Conservation (phyloP, 2,329 filamentous ascomycete genomes). For the Knufia fluminis region DNA sequence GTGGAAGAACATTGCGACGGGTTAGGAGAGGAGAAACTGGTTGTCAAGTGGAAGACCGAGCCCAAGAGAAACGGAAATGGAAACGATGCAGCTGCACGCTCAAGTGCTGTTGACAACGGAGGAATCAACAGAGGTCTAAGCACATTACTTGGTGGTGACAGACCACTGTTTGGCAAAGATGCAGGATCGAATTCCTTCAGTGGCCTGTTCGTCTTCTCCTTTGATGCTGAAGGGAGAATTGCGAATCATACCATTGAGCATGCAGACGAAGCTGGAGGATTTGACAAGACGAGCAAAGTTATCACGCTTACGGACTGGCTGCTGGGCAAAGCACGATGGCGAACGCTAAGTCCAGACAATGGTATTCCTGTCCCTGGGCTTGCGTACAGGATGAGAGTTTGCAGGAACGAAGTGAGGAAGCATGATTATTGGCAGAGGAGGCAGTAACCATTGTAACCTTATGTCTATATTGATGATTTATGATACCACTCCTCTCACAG, state of each 20-base stretch:
- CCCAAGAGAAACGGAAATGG: constrained; percentile 25
- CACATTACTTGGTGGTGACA: constrained; percentile 44
- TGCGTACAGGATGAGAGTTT: constrained; percentile 19
- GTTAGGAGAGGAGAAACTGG: constrained; percentile 59
- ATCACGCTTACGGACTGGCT: constrained; percentile 93
- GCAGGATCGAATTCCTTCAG: constrained; percentile 65
- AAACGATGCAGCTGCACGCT: constrained; percentile 14
- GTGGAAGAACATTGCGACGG: constrained; percentile 28
- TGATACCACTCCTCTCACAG: constrained; percentile 7
- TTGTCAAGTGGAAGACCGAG: constrained; percentile 78
- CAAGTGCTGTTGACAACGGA: constrained; percentile 17
- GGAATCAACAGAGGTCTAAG: constrained; percentile 34
- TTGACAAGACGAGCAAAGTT: constrained; percentile 75
- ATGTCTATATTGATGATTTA: constrained; percentile 6
- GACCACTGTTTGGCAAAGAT: constrained; percentile 40
- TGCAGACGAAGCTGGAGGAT: constrained; percentile 71
- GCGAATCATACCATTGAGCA: constrained; percentile 89
- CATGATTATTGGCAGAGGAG: not conserved
- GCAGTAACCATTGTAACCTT: not conserved
- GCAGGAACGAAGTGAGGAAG: constrained; percentile 15
- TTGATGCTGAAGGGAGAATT: constrained; percentile 77
- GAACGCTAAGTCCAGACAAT: constrained; percentile 32
- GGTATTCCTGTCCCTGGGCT: constrained; percentile 20
- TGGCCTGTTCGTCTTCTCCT: constrained; percentile 90
- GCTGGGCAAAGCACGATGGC: constrained; percentile 60